Conservation (phyloP, 2,329 filamentous ascomycete genomes). For the Calonectria crousiana region DNA sequence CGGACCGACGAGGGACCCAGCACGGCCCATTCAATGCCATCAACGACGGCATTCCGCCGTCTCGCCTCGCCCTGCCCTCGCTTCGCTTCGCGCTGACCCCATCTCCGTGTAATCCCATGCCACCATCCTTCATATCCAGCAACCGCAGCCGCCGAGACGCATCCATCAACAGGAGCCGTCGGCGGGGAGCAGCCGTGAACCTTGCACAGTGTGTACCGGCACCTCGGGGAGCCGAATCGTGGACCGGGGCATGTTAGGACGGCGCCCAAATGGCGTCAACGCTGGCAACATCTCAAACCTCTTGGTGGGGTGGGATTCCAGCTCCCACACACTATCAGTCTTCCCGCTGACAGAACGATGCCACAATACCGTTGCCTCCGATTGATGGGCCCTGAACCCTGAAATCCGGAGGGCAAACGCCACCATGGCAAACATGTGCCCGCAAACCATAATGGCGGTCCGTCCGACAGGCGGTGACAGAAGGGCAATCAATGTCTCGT, state of each 20-base stretch:
- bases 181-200: background rate
- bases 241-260: slow-evolving; percentile 21
- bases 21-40: slow-evolving; percentile 3
- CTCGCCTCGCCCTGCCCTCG: slow-evolving; percentile 21
- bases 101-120: slow-evolving; percentile 4
- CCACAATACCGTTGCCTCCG: slow-evolving; percentile 6
- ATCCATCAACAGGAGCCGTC: background rate
- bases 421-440: slow-evolving; percentile 7
- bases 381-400: slow-evolving; percentile 4
- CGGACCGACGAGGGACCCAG: slow-evolving; percentile 4
- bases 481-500: slow-evolving; percentile 9
- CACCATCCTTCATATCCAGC: background rate
- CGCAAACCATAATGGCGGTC: background rate
- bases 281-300: slow-evolving; percentile 35
- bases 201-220: slow-evolving; percentile 10
- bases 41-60: slow-evolving; percentile 9
- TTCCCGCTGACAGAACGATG: slow-evolving; percentile 7
- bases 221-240: slow-evolving; percentile 13
- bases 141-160: background rate
- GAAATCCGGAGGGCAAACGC: slow-evolving; percentile 23
- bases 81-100: slow-evolving; percentile 13
- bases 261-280: slow-evolving; percentile 37
- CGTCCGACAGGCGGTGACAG: slow-evolving; percentile 7
- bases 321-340: slow-evolving; percentile 30
- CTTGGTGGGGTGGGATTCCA: slow-evolving; percentile 36